Evolutionary conservation across 805 yeast genomes (phyloP).

Genomic region (Nematodospora valgi): DNA sequence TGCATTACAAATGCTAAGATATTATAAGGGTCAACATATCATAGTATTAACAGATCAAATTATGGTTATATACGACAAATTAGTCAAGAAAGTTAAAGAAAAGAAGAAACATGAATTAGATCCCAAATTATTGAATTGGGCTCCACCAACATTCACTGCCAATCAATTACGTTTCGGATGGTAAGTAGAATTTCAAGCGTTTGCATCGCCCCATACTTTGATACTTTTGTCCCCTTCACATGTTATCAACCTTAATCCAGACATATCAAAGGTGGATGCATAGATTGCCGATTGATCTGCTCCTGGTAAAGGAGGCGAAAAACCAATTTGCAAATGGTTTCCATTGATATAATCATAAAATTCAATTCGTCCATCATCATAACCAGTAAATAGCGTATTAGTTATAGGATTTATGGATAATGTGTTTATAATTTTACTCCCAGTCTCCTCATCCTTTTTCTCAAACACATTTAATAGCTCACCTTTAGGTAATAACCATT

Average conservation of each 20-base stretch:
- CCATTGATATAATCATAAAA: slow-evolving; percentile 81
- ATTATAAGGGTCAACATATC: slow-evolving; percentile 93
- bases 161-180: slow-evolving; percentile 95
- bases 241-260: slow-evolving; percentile 78
- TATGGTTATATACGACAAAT: slow-evolving; percentile 67
- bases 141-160: slow-evolving; percentile 94
- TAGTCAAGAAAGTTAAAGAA: slow-evolving; percentile 47
- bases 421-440: slow-evolving; percentile 56
- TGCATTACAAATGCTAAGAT: slow-evolving; percentile 82
- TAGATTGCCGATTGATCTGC: slow-evolving; percentile 46
- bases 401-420: slow-evolving; percentile 61
- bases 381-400: slow-evolving; percentile 69
- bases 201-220: slow-evolving; percentile 56
- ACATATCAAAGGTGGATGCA: slow-evolving; percentile 69
- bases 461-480: slow-evolving; percentile 57
- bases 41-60: slow-evolving; percentile 83
- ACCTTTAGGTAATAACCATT: slow-evolving; percentile 83
- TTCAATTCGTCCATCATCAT: slow-evolving; percentile 75
- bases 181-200: slow-evolving; percentile 42
- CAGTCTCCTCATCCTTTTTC: slow-evolving; percentile 9
- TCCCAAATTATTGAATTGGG: slow-evolving; percentile 76
- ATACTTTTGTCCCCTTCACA: slow-evolving; percentile 90
- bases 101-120: slow-evolving; percentile 76
- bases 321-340: slow-evolving; percentile 49
- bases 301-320: slow-evolving; percentile 58